Evolutionary conservation across 2,329 filamentous ascomycete genomes (phyloP).

Genomic region (Periconia digitata): DNA sequence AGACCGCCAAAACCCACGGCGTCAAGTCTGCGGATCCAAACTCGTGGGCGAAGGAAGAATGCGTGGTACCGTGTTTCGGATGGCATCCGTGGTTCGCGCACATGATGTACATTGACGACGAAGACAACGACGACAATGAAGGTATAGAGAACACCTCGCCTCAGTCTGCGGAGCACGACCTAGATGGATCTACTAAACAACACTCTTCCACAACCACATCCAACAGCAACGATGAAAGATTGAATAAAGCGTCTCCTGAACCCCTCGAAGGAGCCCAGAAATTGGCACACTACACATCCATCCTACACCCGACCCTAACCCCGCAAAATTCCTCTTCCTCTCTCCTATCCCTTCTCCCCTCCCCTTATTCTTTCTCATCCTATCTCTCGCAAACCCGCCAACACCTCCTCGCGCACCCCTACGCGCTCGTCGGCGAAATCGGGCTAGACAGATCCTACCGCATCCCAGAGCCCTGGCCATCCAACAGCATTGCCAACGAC

Average conservation of each 20-base stretch:
- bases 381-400: constrained; percentile 60
- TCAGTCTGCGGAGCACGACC: constrained; percentile 25
- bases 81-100: constrained; percentile 89
- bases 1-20: constrained; percentile 60
- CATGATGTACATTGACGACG: constrained; percentile 60
- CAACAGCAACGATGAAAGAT: background rate
- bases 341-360: constrained; percentile 55
- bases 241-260: constrained; percentile 22
- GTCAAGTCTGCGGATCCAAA: constrained; percentile 40
- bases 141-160: background rate
- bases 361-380: constrained; percentile 60
- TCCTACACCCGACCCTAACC: constrained; percentile 61
- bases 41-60: constrained; percentile 39
- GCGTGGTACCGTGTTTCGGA: constrained; percentile 72
- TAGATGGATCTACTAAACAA: constrained; percentile 4
- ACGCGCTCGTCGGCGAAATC: constrained; percentile 74
- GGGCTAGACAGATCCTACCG: constrained; percentile 78
- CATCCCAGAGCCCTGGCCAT: constrained; percentile 63
- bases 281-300: constrained; percentile 65
- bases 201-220: background rate
- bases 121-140: background rate
- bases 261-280: constrained; percentile 54
- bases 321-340: background rate
- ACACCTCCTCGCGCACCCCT: constrained; percentile 59
- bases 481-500: constrained; percentile 23